A percentile compares a stretch with the other conserved stretches of the same genome.
phyloP scores from a whole-genome alignment of 441 rosid species.

The Pelargonium myrrhifolium region DNA sequence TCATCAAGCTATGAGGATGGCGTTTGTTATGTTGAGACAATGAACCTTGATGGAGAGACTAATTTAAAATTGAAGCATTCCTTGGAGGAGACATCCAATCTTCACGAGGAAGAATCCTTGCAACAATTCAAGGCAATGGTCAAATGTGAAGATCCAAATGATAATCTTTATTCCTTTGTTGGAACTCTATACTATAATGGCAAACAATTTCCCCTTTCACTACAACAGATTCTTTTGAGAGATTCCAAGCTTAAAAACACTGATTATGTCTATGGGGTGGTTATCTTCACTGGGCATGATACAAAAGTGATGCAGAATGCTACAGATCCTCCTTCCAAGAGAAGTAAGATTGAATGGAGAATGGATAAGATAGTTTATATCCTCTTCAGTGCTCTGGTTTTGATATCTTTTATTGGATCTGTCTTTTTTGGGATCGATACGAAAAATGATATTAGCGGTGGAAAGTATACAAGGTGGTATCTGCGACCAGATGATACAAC shows the following conservation, averaged over 20 bases:
- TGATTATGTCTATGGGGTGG: slow-evolving; percentile 72
- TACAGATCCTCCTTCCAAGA: slow-evolving; percentile 83
- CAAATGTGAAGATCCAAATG: slow-evolving; percentile 92
- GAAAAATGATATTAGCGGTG: slow-evolving; percentile 50
- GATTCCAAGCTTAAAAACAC: slow-evolving; percentile 92
- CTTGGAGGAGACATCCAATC: slow-evolving; percentile 45
- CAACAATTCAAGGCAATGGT: slow-evolving; percentile 52
- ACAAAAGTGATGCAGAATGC: slow-evolving; percentile 95
- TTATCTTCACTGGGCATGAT: slow-evolving; percentile 82
- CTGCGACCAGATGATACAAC: slow-evolving; percentile 73
- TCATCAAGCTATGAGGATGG: slow-evolving; percentile 83
- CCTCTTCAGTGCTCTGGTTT: slow-evolving; percentile 55
- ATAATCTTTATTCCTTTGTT: slow-evolving; percentile 72
- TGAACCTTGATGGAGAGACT: slow-evolving; percentile 93
- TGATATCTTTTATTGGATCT: slow-evolving; percentile 64
- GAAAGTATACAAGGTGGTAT: slow-evolving; percentile 87
- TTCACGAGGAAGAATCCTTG: slow-evolving; percentile 53
- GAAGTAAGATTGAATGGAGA: slow-evolving; percentile 85
- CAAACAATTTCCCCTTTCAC: slow-evolving; percentile 62
- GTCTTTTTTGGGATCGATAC: slow-evolving; percentile 68
- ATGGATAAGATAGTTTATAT: slow-evolving; percentile 75
- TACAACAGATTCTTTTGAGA: slow-evolving; percentile 86
- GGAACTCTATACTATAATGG: slow-evolving; percentile 66
- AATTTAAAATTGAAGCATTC: slow-evolving; percentile 82
- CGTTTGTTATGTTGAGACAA: slow-evolving; percentile 94